Base-by-base conservation (phyloP, 176 grass and related monocot species). In the Avena insularis region DNA sequence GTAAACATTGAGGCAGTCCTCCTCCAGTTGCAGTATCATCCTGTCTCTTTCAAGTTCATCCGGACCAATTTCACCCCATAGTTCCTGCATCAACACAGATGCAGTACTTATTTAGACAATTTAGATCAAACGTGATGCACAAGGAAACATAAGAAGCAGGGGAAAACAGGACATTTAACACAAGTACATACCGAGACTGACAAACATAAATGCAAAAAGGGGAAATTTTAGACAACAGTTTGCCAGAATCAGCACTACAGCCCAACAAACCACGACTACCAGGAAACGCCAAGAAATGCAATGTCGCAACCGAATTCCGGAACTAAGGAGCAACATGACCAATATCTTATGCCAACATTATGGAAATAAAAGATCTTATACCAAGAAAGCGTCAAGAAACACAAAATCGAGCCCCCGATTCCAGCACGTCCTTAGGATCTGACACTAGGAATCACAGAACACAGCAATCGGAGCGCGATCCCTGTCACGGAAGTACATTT, bases 1-100 rank as follows among this genome's bases (percentile, higher is more conserved):
- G 83, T 98, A 98, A 20, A 98, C 83, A 64, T 95, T 90, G 25
- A 95, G 93, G 61, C 93, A 98, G 12, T 98, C 93, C 57, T 98
- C 90, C 79, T 95, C 93, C 19, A 98, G 82, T 27, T 95, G 84
- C 67, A 92, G 31, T 73, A 95, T 93, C 88, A 93, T 89, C 76
- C 23, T 94, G 69, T 95, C 88, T 75, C 91, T 95, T 86, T 94
- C 92, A 43, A 79, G 61, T 53, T 98, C 96, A 60, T 49, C 80
- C 82, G 91, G 86, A 7, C 96, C 96, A 55, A 98, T 95, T 73
- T 95, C 93, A 78, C 90, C 83, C 94, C 90, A 97, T n/a, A 97
- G 85, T 40, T 60, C 90, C 94, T 97, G 90, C 31, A 60, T 85
- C 65, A 43, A 43, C 40, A 43, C 35, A 36, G 35, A 36, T 36